Evolutionary conservation across 768 basidiomycete genomes (phyloP), one percentile per base, ranked within the genome.

Genomic region (Xerocomellus chrysenteron): DNA sequence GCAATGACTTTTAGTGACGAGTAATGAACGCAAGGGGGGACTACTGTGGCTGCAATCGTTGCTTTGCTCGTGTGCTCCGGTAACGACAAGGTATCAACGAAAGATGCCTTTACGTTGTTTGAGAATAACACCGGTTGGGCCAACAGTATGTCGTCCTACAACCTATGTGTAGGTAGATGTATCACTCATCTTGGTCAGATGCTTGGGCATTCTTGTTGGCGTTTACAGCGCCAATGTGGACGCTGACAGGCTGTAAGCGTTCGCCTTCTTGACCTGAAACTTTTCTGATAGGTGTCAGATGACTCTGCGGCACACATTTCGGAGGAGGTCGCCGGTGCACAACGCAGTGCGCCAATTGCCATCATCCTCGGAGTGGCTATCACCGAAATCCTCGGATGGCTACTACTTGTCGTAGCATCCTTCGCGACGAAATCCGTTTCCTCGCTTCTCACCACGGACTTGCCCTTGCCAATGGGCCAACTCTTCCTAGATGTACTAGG

Each of bases 161-260:
- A 17, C 40, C 13, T 8, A 36, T 21, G 16, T 43, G 17, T 21
- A n/a, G 11, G 10, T 50, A 10, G 9, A 36, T 26, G 17, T 16
- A 14, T 39, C 14, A 32, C n/a, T 57, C 28, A 55, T 53, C 5
- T 28, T 32, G 2, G 36, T n/a, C 61, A 88, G 87, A 78, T 69
- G 85, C 83, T 14, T 88, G 87, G 87, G 85, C 87, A 1, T 89
- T 89, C 68, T 74, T 88, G 58, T 67, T 89, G 44, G 78, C 88
- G 0, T 88, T 90, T 65, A 87, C 86, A 0, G 76, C 88, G 2
- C 85, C 87, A 0, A 89, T 89, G 88, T 89, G 87, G 87, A 88
- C 86, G 4, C 70, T 90, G 53, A 89, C 88, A 2, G 88, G 87
- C 57, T 90, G 87, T 88, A 52, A 62, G 85, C 0, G 12, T 70